A percentile compares a stretch with the other conserved stretches of the same genome.
These are phyloP conservation scores for Earliella scabrosa DNA, from an alignment of 1,284 basidiomycete genomes.

Conservation along the genomic window DNA sequence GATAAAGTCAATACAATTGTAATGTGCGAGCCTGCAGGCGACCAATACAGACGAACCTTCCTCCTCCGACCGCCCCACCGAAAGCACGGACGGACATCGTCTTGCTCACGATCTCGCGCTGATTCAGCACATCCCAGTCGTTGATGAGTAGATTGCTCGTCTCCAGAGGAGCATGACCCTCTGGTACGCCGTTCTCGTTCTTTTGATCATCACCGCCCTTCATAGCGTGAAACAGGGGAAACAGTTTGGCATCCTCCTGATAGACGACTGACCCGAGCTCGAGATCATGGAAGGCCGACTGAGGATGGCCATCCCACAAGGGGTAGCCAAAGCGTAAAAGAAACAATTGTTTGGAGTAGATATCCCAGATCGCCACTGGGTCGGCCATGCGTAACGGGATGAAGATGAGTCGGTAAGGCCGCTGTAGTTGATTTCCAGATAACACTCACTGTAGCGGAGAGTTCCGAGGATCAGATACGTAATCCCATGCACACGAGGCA, in stretches of 20 bases:
- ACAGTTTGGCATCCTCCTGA: neutral
- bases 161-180: neutral
- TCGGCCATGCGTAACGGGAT: neutral
- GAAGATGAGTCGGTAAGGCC: too few species aligned
- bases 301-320: neutral
- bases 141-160: neutral
- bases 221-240: neutral
- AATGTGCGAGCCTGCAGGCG: too few species aligned
- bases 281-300: neutral
- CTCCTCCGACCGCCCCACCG: neutral
- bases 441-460: too few species aligned
- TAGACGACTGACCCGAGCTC: neutral
- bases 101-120: neutral
- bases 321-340: neutral
- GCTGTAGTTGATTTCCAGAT: too few species aligned
- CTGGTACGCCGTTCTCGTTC: neutral
- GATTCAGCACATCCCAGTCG: neutral
- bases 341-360: neutral
- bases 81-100: neutral
- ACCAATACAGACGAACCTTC: too few species aligned
- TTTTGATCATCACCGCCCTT: neutral
- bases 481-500: too few species aligned
- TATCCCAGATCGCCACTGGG: neutral
- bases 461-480: too few species aligned
- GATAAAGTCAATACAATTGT: neutral